phyloP scores from a whole-genome alignment of 768 basidiomycete genomes.

The Tylopilus felleus region DNA sequence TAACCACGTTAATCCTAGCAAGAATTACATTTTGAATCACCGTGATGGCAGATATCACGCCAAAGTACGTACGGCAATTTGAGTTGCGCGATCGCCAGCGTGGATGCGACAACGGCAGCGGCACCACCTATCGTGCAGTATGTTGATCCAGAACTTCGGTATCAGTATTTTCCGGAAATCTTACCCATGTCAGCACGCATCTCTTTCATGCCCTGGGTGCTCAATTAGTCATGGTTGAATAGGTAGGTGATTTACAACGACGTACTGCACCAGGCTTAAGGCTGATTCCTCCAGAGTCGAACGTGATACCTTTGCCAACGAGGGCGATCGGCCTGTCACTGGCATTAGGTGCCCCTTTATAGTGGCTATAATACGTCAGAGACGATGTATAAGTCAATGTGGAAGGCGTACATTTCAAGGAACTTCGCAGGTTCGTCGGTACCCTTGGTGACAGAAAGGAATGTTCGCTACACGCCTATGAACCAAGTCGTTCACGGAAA shows the following conservation, averaged over 20 bases:
- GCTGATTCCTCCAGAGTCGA: slow-evolving; percentile 86
- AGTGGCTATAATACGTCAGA: slow-evolving; percentile 49
- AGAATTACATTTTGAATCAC: neutral
- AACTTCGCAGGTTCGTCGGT: slow-evolving; percentile 82
- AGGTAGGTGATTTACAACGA: slow-evolving; percentile 6
- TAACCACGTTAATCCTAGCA: slow-evolving; percentile 68
- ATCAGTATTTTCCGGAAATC: neutral
- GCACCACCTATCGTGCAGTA: slow-evolving; percentile 55
- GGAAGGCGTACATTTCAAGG: slow-evolving; percentile 65
- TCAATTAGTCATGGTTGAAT: neutral
- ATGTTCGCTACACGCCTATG: slow-evolving; percentile 51
- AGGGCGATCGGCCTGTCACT: slow-evolving; percentile 63
- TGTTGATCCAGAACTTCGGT: neutral
- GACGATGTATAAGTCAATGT: neutral
- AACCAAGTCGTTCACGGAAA: neutral
- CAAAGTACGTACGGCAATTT: slow-evolving; percentile 60
- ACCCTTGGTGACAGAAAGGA: slow-evolving; percentile 84
- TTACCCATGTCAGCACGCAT: slow-evolving; percentile 88
- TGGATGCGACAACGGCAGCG: slow-evolving; percentile 69
- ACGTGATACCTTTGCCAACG: slow-evolving; percentile 89
- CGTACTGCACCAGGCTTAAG: slow-evolving; percentile 71
- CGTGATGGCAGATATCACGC: neutral
- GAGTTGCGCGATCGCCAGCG: slow-evolving; percentile 77
- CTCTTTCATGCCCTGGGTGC: slow-evolving; percentile 67
- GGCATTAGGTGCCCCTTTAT: slow-evolving; percentile 65